Percentiles rank a stretch among this genome's conserved stretches.
Evolutionary conservation across 345 rosid species (phyloP).

Genomic region (Euphorbia lathyris): DNA sequence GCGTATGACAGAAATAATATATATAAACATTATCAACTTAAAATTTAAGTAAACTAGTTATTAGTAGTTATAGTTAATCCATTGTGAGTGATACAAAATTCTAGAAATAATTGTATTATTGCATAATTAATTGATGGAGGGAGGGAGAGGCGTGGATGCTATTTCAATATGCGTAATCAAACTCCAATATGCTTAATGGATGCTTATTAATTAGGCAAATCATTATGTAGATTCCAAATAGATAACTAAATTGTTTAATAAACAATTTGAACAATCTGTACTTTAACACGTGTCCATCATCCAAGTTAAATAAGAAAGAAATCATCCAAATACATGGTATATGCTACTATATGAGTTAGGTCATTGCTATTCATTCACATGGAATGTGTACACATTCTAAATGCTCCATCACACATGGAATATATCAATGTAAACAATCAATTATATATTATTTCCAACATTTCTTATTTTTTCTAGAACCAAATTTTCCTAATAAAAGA

Average conservation of each 20-base stretch:
- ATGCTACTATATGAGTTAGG: neutral
- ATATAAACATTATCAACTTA: too few species aligned
- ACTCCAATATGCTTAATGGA: neutral
- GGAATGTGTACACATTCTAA: neutral
- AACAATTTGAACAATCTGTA: neutral
- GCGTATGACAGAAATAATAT: too few species aligned
- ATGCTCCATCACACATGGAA: neutral
- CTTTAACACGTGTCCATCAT: neutral
- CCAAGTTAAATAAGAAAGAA: neutral
- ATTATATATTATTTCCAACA: neutral
- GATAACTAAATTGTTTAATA: neutral
- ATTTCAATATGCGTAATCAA: neutral
- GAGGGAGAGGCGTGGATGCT: neutral
- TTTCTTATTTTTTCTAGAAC: too few species aligned
- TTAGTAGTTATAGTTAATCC: too few species aligned
- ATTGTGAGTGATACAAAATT: too few species aligned
- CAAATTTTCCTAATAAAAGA: too few species aligned
- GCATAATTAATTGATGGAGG: neutral
- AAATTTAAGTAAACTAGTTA: too few species aligned
- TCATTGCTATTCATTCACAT: constrained; percentile 1
- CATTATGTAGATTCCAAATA: neutral
- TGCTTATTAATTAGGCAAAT: neutral
- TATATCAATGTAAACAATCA: neutral
- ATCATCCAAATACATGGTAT: constrained; percentile 8
- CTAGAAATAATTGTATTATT: neutral